A percentile compares a stretch with the other conserved stretches of the same genome.
phyloP scores from a whole-genome alignment of 768 basidiomycete genomes.

The Lactarius pseudohatsudake region DNA sequence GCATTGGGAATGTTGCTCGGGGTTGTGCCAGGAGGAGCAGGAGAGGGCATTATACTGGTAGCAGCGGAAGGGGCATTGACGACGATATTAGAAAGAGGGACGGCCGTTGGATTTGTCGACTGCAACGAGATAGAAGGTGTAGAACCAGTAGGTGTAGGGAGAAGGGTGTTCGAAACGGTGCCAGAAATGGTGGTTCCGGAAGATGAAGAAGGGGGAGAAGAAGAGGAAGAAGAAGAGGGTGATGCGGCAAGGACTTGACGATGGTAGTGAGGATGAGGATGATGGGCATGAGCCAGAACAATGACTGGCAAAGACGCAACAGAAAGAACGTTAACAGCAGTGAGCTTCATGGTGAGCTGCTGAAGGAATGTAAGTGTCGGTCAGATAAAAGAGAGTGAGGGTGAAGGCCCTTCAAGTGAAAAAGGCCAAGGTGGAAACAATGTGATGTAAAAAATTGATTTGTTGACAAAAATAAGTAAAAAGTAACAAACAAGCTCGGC shows the following conservation, averaged over 20 bases:
- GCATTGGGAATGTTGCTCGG: constrained; percentile 40
- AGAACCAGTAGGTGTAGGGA: constrained; percentile 23
- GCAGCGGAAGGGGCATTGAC: constrained; percentile 43
- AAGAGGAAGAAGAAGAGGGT: constrained; percentile 27
- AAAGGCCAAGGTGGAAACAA: constrained; percentile 9
- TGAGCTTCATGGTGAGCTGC: constrained; percentile 36
- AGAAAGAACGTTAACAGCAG: constrained; percentile 34
- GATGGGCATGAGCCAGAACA: constrained; percentile 41
- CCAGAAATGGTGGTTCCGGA: constrained; percentile 12
- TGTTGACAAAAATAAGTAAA: constrained; percentile 3
- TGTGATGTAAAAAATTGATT: background rate
- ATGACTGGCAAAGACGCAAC: constrained; percentile 40
- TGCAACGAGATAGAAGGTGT: constrained; percentile 46
- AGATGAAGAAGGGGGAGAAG: constrained; percentile 23
- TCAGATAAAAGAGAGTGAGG: constrained; percentile 15
- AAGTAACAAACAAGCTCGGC: background rate
- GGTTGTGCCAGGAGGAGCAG: constrained; percentile 48
- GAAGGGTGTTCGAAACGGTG: background rate
- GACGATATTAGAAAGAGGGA: constrained; percentile 53
- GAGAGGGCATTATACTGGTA: constrained; percentile 48
- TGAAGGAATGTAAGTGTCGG: background rate
- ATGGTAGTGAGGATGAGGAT: constrained; percentile 15
- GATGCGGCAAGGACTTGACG: constrained; percentile 32
- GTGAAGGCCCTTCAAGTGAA: constrained; percentile 9
- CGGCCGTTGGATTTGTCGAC: constrained; percentile 59